Conservation (phyloP, 2,329 filamentous ascomycete species). For the Coniochaeta sp. region DNA sequence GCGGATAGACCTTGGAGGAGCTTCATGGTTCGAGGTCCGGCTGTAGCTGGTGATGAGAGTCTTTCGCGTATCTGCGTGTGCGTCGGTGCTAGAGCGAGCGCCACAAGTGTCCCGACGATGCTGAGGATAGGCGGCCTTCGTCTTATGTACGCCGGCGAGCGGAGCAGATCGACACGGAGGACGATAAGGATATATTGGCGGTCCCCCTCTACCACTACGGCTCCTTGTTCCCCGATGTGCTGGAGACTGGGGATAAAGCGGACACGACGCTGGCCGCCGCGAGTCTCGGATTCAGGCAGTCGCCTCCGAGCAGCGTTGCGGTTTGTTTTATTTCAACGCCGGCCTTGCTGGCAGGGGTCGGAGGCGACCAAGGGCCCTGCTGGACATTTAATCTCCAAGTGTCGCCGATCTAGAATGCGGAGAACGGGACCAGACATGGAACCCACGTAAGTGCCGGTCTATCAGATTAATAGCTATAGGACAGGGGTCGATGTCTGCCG, state of each 20-base stretch:
- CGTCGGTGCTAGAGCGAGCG: not conserved
- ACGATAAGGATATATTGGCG: not conserved
- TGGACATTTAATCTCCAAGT: not conserved
- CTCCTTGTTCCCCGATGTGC: not conserved
- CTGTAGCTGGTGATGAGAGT: too few relatives aligned
- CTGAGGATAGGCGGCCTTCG: not conserved
- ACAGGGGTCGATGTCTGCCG: not conserved
- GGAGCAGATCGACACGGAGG: not conserved
- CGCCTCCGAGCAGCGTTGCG: not conserved
- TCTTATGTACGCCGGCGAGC: not conserved
- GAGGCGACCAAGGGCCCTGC: not conserved
- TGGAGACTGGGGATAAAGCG: not conserved
- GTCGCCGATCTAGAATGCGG: not conserved
- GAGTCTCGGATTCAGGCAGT: not conserved
- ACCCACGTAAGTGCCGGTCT: not conserved
- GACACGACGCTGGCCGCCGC: not conserved
- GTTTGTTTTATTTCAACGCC: not conserved
- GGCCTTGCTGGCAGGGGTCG: not conserved
- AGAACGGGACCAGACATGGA: not conserved
- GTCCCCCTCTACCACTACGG: not conserved
- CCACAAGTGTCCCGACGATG: not conserved
- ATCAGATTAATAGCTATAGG: not conserved
- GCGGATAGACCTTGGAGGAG: slow-evolving; percentile 25
- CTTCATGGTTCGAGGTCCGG: slow-evolving; percentile 24
- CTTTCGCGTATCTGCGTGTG: not conserved